phyloP scores from a whole-genome alignment of 768 basidiomycete species.

The Podaxis mareebaensis region DNA sequence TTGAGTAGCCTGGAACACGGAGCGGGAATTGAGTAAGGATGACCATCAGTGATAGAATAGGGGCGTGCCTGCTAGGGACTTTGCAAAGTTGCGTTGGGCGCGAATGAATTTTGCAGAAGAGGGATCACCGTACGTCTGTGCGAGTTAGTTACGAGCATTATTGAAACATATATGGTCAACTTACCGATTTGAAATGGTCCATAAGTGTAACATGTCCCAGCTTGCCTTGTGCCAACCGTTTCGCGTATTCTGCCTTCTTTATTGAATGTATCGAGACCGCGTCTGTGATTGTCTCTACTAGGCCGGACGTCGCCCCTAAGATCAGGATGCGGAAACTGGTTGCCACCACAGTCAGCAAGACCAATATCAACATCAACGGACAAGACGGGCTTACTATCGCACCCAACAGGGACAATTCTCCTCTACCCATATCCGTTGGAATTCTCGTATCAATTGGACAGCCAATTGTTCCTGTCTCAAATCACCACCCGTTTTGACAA shows the following conservation, averaged over 20 bases:
- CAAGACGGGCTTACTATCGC: slow-evolving; percentile 63
- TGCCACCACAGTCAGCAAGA: no score
- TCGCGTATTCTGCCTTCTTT: slow-evolving; percentile 97
- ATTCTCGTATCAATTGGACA: slow-evolving; percentile 91
- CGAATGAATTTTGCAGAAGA: slow-evolving; percentile 84
- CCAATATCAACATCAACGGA: no score
- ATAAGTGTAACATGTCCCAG: slow-evolving; percentile 86
- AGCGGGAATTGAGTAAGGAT: slow-evolving; percentile 1
- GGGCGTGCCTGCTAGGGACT: slow-evolving; percentile 76
- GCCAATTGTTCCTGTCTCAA: slow-evolving; percentile 97
- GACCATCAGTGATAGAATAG: background rate
- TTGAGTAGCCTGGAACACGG: slow-evolving; percentile 71
- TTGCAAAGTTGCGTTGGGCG: slow-evolving; percentile 93
- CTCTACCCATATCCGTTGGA: slow-evolving; percentile 93
- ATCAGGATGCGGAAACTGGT: slow-evolving; percentile 93
- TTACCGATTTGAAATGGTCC: slow-evolving; percentile 88
- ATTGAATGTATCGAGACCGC: slow-evolving; percentile 99
- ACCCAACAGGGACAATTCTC: slow-evolving; percentile 93
- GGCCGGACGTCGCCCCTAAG: slow-evolving; percentile 87
- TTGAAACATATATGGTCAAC: slow-evolving; percentile 25
- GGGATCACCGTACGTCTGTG: slow-evolving; percentile 82
- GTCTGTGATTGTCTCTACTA: slow-evolving; percentile 98
- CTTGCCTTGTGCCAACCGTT: slow-evolving; percentile 76
- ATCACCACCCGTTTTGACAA: slow-evolving; percentile 98
- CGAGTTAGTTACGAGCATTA: background rate